Base-by-base conservation (phyloP, 495 filamentous ascomycete genomes). In the Letharia lupina region DNA sequence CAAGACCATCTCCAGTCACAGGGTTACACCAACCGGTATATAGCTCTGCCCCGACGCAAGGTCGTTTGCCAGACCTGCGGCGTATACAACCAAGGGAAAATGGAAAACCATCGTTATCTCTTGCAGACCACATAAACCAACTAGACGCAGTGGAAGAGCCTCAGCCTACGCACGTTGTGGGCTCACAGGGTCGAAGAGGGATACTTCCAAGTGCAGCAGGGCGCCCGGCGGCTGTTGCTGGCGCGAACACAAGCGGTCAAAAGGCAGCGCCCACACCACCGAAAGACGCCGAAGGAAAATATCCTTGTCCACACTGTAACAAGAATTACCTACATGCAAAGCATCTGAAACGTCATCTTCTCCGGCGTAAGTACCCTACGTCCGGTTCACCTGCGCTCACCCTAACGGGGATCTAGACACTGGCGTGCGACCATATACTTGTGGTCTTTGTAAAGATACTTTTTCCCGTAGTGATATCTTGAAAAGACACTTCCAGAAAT, bases 401-500 rank as follows among this genome's bases (percentile, higher is more conserved):
- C 59, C 64, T 71, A 63, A 75, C 58, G 66, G 54, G 20, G 39
- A 67, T 45, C 39, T 69, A 96, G 92, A 98, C 78, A 96, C 94
- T 66, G 94, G 94, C 70, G 92, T 96, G 74, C 89, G 94, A 62
- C 94, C 94, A 39, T 98, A 98, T 79, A 91, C 91, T 84, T 98
- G 94, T 79, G 88, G 91, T 67, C 83, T 98, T 54, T 98, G 94
- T 80, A 89, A 92, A 75, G 94, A 98, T 76, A 97, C 91, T n/a
- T 98, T 98, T 78, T 96, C 93, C 37, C 87, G 94, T 73, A 96
- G 91, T 80, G 94, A 98, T 75, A 98, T 98, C 69, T 79, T 98
- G 74, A 98, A 98, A 80, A 89, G 94, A 66, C 94, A 98, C 76
- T 98, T 98, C 76, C 91, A 96, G 74, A 98, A 98, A 78, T 98